Evolutionary conservation across 305 asterid genomes (phyloP), one percentile per base, ranked within the genome.

Genomic region (Rubia tinctorum): DNA sequence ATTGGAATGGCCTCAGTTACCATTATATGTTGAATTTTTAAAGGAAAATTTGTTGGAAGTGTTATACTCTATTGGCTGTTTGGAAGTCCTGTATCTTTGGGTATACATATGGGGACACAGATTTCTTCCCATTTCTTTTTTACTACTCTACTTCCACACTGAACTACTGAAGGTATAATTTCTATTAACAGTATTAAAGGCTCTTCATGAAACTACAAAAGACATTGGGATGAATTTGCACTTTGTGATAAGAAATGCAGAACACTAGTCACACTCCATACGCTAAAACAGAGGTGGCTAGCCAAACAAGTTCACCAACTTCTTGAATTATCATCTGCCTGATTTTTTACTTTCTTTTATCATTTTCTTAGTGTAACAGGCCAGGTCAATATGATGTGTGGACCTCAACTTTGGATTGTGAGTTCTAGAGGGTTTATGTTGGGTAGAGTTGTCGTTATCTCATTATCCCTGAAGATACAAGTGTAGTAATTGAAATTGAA

Each of bases 161-260:
- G 17, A 61, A 61, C n/a, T n/a, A n/a, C n/a, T n/a, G n/a, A n/a
- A n/a, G 39, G 23, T 60, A 60, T 60, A 60, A 25, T 25, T 60
- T 25, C 40, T 60, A n/a, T 25, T 60, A 23, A 23, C 39, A 60
- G 40, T 60, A 23, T 25, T 23, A 60, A 11, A 60, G 64, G 66
- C 37, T 60, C 39, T 60, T 23, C 5, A 60, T 60, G 40, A 60
- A 60, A 27, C 17, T 9, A 9, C 8, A 22, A 58, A 20, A 58
- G 34, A 47, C 55, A 11, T 47, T 47, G 55, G 17, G 56, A 49
- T 49, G 17, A 13, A 49, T 49, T 49, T 3, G 6, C 17, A 9
- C 34, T 59, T 59, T 22, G 64, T 23, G 64, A 59, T 23, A 59
- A 23, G 64, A 59, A 59, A 59, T 59, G 39, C 64, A 59, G 64